These are phyloP conservation scores for Chlamydomonas reinhardtii DNA, from an alignment of 163 green algal species.

Conservation along the genomic window DNA sequence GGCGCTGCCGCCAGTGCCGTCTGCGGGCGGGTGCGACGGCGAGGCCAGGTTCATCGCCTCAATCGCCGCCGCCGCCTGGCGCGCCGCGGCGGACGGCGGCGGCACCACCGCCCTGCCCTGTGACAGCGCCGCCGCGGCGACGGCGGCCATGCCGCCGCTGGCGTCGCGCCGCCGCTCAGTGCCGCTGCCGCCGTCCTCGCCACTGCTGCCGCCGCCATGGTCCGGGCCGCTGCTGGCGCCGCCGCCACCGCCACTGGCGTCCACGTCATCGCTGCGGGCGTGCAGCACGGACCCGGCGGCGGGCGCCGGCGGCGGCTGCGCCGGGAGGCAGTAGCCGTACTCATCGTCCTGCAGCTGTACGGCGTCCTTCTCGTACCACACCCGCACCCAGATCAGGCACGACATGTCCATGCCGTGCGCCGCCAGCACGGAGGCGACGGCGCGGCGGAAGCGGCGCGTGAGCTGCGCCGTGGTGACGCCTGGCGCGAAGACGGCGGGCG, in stretches of 20 bases:
- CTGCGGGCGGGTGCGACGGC: background rate
- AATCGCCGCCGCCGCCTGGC: background rate
- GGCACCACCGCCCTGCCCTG: background rate
- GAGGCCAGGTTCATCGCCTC: too few relatives aligned
- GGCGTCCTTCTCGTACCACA: conserved; percentile 18
- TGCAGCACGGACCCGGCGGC: background rate
- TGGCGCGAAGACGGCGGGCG: conserved; percentile 16
- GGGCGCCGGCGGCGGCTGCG: background rate
- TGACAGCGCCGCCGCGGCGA: background rate
- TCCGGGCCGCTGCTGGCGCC: background rate
- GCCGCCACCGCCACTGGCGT: background rate
- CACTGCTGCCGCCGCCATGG: background rate
- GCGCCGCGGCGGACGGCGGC: background rate
- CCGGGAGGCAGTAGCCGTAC: background rate
- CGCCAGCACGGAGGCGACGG: conserved; percentile 5
- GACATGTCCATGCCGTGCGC: conserved; percentile 37
- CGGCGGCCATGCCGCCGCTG: background rate
- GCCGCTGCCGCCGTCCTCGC: background rate
- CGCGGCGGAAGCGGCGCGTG: conserved; percentile 24
- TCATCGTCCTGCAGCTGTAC: conserved; percentile 28
- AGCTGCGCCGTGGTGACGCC: conserved; percentile 37
- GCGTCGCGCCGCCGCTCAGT: too few relatives aligned
- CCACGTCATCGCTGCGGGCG: background rate
- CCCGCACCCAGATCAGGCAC: conserved; percentile 3
- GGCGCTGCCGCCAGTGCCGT: too few relatives aligned